phyloP scores from a whole-genome alignment of 163 green algal species.

The Scenedesmus sp. region DNA sequence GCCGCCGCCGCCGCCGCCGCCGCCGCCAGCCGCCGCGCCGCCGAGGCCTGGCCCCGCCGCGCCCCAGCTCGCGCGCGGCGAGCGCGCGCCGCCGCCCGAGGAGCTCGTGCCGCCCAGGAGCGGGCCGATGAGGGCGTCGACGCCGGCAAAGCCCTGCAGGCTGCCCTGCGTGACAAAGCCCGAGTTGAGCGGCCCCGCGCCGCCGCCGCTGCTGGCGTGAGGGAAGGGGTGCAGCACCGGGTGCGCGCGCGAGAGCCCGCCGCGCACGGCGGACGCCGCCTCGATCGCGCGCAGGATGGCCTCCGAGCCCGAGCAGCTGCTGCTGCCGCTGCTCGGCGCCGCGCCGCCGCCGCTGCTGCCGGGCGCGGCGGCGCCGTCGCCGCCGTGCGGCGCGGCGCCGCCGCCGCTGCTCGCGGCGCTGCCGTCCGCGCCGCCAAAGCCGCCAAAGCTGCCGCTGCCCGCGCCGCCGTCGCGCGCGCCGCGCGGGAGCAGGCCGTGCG shows the following conservation, averaged over 20 bases:
- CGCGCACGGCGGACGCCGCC: slow-evolving; percentile 15
- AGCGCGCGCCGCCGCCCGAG: background rate
- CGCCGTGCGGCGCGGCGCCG: background rate
- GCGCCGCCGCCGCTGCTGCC: too few species aligned
- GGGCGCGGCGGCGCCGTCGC: background rate
- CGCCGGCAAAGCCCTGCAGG: slow-evolving; percentile 35
- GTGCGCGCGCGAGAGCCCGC: background rate
- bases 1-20: slow-evolving; percentile 3
- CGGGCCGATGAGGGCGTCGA: slow-evolving; percentile 9
- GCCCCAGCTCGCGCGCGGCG: background rate
- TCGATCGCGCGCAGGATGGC: slow-evolving; percentile 26
- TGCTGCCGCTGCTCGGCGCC: background rate
- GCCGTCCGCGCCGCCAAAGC: background rate
- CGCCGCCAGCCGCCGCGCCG: background rate
- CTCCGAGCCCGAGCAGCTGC: background rate
- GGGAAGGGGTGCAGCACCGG: background rate
- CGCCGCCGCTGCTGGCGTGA: background rate
- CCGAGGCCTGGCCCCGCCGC: background rate
- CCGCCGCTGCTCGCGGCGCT: background rate
- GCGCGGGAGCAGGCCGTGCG: background rate
- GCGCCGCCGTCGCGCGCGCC: too few species aligned
- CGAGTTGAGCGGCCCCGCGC: background rate
- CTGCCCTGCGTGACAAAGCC: slow-evolving; percentile 20
- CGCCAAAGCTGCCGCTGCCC: background rate
- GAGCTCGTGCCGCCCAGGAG: background rate